These are phyloP conservation scores for Quercus cerris DNA, from an alignment of 306 rosid genomes.

Conservation along the genomic window DNA sequence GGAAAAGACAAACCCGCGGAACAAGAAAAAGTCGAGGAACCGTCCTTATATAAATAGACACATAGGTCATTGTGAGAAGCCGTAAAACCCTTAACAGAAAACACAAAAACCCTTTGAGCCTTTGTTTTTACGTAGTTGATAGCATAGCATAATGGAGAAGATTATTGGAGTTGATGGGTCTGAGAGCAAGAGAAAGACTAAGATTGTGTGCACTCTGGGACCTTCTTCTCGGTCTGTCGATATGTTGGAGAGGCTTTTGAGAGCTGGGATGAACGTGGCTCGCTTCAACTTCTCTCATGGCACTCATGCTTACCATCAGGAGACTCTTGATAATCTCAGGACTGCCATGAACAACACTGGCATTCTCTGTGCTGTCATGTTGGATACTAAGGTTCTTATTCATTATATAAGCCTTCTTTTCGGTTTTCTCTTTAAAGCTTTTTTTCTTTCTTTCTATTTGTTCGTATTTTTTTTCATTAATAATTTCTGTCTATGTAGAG, in stretches of 20 bases:
- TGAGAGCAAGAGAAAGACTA: constrained; percentile 11
- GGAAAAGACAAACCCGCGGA: neutral
- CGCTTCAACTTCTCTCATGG: constrained; percentile 47
- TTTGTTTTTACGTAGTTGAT: no score
- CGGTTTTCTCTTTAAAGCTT: neutral
- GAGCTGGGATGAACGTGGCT: constrained; percentile 34
- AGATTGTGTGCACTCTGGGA: constrained; percentile 26
- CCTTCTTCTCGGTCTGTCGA: constrained; percentile 14
- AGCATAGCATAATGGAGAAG: constrained; percentile 9
- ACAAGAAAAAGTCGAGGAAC: no score
- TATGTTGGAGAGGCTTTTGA: constrained; percentile 19
- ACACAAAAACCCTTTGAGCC: no score
- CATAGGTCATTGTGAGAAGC: no score
- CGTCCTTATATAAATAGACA: no score
- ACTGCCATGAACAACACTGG: constrained; percentile 27
- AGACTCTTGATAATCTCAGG: constrained; percentile 33
- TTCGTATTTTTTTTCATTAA: neutral
- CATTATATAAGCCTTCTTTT: neutral
- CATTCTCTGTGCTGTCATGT: constrained; percentile 37
- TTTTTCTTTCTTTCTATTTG: neutral
- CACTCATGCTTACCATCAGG: constrained; percentile 36
- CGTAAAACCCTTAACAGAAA: no score
- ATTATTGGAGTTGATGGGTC: neutral
- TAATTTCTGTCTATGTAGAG: no score
- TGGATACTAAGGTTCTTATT: neutral